These are phyloP conservation scores for Acacia concinna DNA, from an alignment of 331 rosid species.

Conservation along the genomic window DNA sequence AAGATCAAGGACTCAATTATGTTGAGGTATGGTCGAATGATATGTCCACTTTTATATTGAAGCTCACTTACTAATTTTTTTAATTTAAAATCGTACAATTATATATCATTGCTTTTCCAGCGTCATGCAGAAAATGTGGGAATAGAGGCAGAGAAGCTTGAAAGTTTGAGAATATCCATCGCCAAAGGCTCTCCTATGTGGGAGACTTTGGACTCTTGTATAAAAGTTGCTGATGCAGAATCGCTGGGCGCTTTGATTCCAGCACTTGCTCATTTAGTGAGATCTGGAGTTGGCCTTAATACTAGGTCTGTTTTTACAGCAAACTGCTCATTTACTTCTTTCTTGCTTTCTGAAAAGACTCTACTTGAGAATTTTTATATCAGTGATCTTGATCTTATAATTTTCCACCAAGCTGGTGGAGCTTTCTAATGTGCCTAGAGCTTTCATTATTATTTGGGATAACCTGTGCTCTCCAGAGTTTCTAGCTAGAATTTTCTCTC, in stretches of 20 bases:
- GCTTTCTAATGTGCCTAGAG: neutral
- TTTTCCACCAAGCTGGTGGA: neutral
- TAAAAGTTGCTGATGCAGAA: conserved; percentile 81
- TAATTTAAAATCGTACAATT: conserved; percentile 8
- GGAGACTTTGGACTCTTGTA: conserved; percentile 92
- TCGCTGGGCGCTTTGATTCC: conserved; percentile 76
- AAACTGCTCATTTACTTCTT: neutral
- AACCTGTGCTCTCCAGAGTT: neutral
- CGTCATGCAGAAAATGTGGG: conserved; percentile 91
- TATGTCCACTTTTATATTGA: conserved; percentile 24
- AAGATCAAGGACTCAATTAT: conserved; percentile 92
- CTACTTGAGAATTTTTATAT: neutral
- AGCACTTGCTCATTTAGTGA: conserved; percentile 83
- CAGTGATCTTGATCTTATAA: neutral
- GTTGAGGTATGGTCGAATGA: conserved; percentile 68
- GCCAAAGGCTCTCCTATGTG: conserved; percentile 99
- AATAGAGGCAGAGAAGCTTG: conserved; percentile 87
- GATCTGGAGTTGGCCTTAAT: conserved; percentile 96
- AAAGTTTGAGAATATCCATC: conserved; percentile 84
- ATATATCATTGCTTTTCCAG: conserved; percentile 44
- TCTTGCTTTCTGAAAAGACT: neutral
- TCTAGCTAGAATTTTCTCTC: neutral
- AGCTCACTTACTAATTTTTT: conserved; percentile 3
- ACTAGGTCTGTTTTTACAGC: conserved; percentile 60
- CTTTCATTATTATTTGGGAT: neutral